Percentiles rank a stretch among this genome's conserved stretches.
Evolutionary conservation across 768 basidiomycete genomes (phyloP).

Genomic region (Suillus luteus): DNA sequence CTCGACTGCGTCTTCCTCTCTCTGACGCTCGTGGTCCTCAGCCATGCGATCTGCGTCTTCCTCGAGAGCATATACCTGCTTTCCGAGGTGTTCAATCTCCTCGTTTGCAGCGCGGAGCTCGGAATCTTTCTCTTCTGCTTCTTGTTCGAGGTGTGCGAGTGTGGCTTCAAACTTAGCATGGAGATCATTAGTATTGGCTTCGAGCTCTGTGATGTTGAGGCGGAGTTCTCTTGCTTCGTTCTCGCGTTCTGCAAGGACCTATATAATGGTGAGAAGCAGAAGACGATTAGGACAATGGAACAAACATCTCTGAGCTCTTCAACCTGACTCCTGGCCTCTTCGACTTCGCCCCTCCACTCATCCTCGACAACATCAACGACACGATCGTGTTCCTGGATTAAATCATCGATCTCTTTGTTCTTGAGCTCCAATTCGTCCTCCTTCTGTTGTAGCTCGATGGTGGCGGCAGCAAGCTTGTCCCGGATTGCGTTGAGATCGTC

Average conservation of each 20-base stretch:
- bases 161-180: constrained; percentile 76
- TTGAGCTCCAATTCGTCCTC: constrained; percentile 86
- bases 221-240: constrained; percentile 75
- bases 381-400: constrained; percentile 71
- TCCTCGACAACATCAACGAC: constrained; percentile 76
- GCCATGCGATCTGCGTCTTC: constrained; percentile 79
- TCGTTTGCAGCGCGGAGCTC: constrained; percentile 73
- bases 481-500: constrained; percentile 71
- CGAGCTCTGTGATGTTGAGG: constrained; percentile 72
- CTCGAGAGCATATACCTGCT: constrained; percentile 82
- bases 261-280: constrained; percentile 16
- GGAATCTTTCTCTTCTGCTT: constrained; percentile 76
- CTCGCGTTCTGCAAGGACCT: constrained; percentile 81
- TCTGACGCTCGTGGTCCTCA: constrained; percentile 66
- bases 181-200: constrained; percentile 68
- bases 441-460: constrained; percentile 83
- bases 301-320: constrained; percentile 78
- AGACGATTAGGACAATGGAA: constrained; percentile 10
- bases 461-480: constrained; percentile 76
- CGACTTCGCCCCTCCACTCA: constrained; percentile 87
- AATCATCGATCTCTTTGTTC: constrained; percentile 74
- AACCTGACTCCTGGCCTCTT: constrained; percentile 74
- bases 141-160: constrained; percentile 73
- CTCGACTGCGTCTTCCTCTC: constrained; percentile 76
- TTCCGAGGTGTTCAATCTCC: constrained; percentile 79